phyloP scores from a whole-genome alignment of 495 filamentous ascomycete genomes.

The Glarea lozoyensis region DNA sequence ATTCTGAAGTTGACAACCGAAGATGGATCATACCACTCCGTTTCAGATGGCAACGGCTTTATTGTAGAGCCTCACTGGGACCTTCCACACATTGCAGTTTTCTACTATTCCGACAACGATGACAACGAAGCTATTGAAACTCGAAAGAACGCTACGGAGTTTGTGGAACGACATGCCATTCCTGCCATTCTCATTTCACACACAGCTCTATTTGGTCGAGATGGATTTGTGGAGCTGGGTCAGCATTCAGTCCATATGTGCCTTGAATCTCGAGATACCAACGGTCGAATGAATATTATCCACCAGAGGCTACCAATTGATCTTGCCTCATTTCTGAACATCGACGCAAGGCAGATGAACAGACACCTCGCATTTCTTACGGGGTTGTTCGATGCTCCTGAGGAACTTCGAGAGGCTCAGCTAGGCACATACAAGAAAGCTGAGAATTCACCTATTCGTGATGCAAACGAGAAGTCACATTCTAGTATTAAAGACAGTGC shows the following conservation, averaged over 20 bases:
- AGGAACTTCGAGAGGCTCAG: not conserved
- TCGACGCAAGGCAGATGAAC: slow-evolving; percentile 66
- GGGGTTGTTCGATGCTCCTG: slow-evolving; percentile 17
- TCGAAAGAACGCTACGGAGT: slow-evolving; percentile 43
- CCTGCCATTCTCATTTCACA: slow-evolving; percentile 63
- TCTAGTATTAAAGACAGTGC: slow-evolving; percentile 10
- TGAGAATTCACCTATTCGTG: not conserved
- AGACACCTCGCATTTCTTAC: slow-evolving; percentile 63
- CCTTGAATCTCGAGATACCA: slow-evolving; percentile 51
- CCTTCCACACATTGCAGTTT: slow-evolving; percentile 61
- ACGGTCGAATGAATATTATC: slow-evolving; percentile 38
- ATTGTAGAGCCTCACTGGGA: slow-evolving; percentile 47
- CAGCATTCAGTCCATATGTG: slow-evolving; percentile 52
- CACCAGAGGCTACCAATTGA: slow-evolving; percentile 61
- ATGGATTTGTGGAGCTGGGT: slow-evolving; percentile 18
- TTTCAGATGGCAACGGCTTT: slow-evolving; percentile 16
- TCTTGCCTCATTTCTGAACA: slow-evolving; percentile 60
- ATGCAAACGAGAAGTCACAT: slow-evolving; percentile 12
- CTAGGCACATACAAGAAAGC: slow-evolving; percentile 3
- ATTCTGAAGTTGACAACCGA: slow-evolving; percentile 49
- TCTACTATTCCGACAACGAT: slow-evolving; percentile 55
- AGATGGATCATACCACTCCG: slow-evolving; percentile 33
- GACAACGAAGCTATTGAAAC: slow-evolving; percentile 37
- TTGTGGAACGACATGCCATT: slow-evolving; percentile 56
- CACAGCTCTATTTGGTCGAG: slow-evolving; percentile 30